Percentiles rank a stretch among this genome's conserved stretches.
Evolutionary conservation across 2,329 filamentous ascomycete species (phyloP).

Genomic region (Arthroderma uncinatum): DNA sequence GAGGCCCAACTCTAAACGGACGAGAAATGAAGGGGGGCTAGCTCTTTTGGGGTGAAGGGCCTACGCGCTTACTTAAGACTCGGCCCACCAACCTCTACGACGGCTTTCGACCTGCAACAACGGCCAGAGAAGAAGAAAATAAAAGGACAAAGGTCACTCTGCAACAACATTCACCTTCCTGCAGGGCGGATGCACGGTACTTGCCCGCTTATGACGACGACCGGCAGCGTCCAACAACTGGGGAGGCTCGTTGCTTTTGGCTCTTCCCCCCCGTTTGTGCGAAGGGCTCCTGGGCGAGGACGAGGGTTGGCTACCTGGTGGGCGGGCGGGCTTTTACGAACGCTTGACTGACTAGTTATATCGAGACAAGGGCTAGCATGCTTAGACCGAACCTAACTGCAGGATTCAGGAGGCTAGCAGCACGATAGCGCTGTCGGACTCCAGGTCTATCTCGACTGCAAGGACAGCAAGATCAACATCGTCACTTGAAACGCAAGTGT

Average conservation of each 20-base stretch:
- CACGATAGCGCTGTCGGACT: not conserved
- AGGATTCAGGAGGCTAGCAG: not conserved
- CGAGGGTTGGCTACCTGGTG: not conserved
- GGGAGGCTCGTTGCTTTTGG: conserved; percentile 4
- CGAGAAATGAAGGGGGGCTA: not conserved
- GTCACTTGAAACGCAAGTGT: conserved; percentile 4
- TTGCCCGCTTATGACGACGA: not conserved
- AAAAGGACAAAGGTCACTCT: not conserved
- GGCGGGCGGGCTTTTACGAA: too few species aligned
- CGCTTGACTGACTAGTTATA: not conserved
- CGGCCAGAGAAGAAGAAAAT: too few species aligned
- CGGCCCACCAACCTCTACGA: too few species aligned
- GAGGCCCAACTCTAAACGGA: not conserved
- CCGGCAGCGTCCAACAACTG: not conserved
- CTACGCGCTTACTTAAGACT: not conserved
- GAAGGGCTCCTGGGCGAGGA: not conserved
- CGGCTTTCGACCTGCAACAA: too few species aligned
- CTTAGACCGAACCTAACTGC: not conserved
- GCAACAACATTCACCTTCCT: not conserved
- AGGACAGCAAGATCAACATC: not conserved
- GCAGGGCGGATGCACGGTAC: not conserved
- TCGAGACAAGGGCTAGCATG: not conserved
- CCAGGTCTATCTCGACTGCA: not conserved
- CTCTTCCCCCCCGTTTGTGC: not conserved
- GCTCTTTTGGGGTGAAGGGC: not conserved